Evolutionary conservation across 495 filamentous ascomycete genomes (phyloP).

Genomic region (Penicillium tannophilum): DNA sequence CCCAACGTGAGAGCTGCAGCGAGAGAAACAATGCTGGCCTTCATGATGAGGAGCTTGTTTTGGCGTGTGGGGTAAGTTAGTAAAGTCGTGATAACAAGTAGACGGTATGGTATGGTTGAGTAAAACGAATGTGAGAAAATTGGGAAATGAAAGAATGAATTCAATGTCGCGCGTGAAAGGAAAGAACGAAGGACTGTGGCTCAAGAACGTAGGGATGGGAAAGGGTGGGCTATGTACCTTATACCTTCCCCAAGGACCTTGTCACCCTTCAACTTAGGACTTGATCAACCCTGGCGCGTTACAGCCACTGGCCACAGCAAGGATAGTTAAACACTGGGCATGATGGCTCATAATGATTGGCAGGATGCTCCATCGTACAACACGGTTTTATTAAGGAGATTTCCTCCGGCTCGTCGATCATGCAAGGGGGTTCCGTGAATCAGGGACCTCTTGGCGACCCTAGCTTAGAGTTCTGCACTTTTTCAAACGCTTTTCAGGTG

Average conservation of each 20-base stretch:
- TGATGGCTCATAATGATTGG: neutral
- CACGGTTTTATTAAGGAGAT: constrained; percentile 8
- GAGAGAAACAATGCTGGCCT: constrained; percentile 55
- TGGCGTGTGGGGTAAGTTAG: neutral
- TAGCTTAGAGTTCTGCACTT: too few species aligned
- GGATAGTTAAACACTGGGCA: constrained; percentile 2
- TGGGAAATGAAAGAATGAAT: neutral
- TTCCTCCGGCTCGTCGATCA: constrained; percentile 15
- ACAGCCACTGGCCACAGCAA: constrained; percentile 4
- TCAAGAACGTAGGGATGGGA: constrained; percentile 34
- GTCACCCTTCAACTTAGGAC: neutral
- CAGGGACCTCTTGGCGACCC: constrained; percentile 2
- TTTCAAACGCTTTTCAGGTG: too few species aligned
- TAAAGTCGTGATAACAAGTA: neutral
- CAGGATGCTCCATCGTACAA: neutral
- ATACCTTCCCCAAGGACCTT: neutral
- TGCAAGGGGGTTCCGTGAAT: constrained; percentile 16
- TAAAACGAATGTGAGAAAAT: constrained; percentile 13
- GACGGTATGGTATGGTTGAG: neutral
- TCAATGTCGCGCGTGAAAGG: constrained; percentile 14
- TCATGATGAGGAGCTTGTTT: constrained; percentile 49
- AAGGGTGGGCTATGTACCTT: constrained; percentile 6
- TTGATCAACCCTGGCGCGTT: neutral
- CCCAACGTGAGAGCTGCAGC: constrained; percentile 56
- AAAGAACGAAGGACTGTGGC: constrained; percentile 36